Base-by-base conservation (phyloP, 2,329 filamentous ascomycete species). In the Pseudopyrenochaeta lycopersici region DNA sequence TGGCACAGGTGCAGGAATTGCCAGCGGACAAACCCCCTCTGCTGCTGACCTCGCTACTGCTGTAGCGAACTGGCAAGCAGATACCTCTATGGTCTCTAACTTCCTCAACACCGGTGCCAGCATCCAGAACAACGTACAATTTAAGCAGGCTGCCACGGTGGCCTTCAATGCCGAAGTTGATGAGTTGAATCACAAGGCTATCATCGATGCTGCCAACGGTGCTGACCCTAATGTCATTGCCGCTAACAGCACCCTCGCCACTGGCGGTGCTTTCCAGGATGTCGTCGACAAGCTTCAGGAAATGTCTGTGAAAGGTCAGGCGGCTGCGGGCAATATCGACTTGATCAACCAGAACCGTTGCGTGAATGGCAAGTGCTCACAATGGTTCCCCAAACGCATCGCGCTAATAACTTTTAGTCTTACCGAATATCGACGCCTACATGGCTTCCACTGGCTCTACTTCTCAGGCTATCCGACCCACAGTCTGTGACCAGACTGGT, bases 141-240 rank as follows among this genome's bases (percentile, higher is more conserved):
- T 76, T 66, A 75, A 73, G 61, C 67, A 71, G 44, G 72, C 72
- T 39, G 73, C 73, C 29, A 64, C 66, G 7, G 73, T 73, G 12
- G 73, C 73, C 14, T 73, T 64, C 64, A 74, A 74, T 51, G 73
- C 73, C 39, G 73, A 76, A 54, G 71, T 75, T 17, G 73, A 76
- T 41, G 73, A 76, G 56, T 68, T 76, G 41, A 72, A 62, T 50
- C 72, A 75, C 58, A 77, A 77, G 62, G 72, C 70, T 40, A 69
- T 72, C 52, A 72, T 75, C 46, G 73, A 75, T 40, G 58, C 60
- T 23, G 68, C 66, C 33, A 66, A 69, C 42, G 57, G 62, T 38
- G 23, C 46, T 14, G 40, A 62, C 45, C 65, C 69, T 41, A 68
- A 69, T 15, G 68, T 76, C 44, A 64, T 68, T 40, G 67, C 67